Evolutionary conservation across 495 filamentous ascomycete genomes (phyloP).

Genomic region (Lasiosphaeria ovina): DNA sequence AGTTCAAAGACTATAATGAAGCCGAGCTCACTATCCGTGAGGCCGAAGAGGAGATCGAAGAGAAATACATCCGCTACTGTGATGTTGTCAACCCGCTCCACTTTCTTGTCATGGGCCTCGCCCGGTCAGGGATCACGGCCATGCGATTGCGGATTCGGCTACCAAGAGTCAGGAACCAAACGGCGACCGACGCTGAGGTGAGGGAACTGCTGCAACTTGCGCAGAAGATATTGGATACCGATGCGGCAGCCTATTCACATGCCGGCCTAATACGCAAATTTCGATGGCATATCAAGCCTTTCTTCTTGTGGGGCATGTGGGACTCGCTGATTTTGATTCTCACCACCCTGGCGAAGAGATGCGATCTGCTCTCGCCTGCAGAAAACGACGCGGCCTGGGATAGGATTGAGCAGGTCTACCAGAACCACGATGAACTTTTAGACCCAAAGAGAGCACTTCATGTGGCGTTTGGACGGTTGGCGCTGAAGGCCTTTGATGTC

Average conservation of each 20-base stretch:
- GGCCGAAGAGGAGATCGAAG: slow-evolving; percentile 16
- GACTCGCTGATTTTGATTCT: slow-evolving; percentile 18
- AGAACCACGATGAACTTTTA: slow-evolving; percentile 11
- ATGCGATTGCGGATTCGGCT: slow-evolving; percentile 15
- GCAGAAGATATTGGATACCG: slow-evolving; percentile 18
- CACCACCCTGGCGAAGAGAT: slow-evolving; percentile 9
- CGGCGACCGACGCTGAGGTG: slow-evolving; percentile 6
- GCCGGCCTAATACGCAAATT: neutral
- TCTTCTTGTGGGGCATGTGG: slow-evolving; percentile 19
- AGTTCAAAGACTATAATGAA: neutral
- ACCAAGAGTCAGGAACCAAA: neutral
- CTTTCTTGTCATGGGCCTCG: slow-evolving; percentile 14
- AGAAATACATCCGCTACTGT: slow-evolving; percentile 20
- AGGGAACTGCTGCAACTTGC: slow-evolving; percentile 12
- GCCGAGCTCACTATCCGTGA: slow-evolving; percentile 6
- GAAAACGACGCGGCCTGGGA: slow-evolving; percentile 14
- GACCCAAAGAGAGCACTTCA: slow-evolving; percentile 12
- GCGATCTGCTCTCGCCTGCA: neutral
- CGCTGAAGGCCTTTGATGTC: slow-evolving; percentile 19
- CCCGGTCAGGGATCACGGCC: slow-evolving; percentile 15
- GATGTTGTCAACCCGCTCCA: slow-evolving; percentile 21
- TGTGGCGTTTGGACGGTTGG: slow-evolving; percentile 11
- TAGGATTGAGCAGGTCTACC: slow-evolving; percentile 12
- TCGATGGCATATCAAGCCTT: slow-evolving; percentile 15
- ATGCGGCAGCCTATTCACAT: slow-evolving; percentile 10